Percentiles rank a stretch among this genome's conserved stretches.
phyloP scores from a whole-genome alignment of 805 yeast species.

The Wickerhamomyces hampshirensis region DNA sequence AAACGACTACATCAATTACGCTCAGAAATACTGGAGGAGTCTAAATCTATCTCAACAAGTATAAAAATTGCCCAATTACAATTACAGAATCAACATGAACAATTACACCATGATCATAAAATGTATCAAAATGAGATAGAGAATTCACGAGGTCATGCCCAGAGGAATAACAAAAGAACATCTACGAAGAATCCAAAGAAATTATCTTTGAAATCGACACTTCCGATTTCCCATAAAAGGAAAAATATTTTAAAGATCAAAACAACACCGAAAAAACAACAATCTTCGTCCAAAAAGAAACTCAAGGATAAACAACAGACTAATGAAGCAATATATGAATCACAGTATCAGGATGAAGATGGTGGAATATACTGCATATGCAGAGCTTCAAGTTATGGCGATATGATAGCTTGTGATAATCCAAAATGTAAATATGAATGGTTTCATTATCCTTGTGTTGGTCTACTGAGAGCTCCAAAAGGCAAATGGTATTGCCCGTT shows the following conservation, averaged over 20 bases:
- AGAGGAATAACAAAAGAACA: slow-evolving; percentile 19
- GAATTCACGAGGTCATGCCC: slow-evolving; percentile 11
- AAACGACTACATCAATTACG: slow-evolving; percentile 21
- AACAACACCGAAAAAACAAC: not conserved
- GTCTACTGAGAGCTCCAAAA: slow-evolving; percentile 53
- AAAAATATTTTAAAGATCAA: not conserved
- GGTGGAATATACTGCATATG: slow-evolving; percentile 42
- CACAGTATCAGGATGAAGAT: slow-evolving; percentile 14
- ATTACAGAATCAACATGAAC: slow-evolving; percentile 19
- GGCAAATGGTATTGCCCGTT: slow-evolving; percentile 74
- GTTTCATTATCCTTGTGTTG: slow-evolving; percentile 80
- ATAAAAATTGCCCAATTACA: slow-evolving; percentile 21
- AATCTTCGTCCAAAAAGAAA: not conserved
- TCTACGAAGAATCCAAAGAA: slow-evolving; percentile 4
- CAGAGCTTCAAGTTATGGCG: slow-evolving; percentile 48
- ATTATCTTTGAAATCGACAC: slow-evolving; percentile 1
- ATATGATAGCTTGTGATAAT: slow-evolving; percentile 91
- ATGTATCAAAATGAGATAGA: slow-evolving; percentile 20
- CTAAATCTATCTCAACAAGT: slow-evolving; percentile 20
- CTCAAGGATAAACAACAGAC: slow-evolving; percentile 4
- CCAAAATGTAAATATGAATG: slow-evolving; percentile 66
- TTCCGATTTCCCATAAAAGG: not conserved
- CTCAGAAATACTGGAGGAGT: slow-evolving; percentile 27
- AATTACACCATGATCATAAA: slow-evolving; percentile 23
- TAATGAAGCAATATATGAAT: no score